Conservation (phyloP, 2,329 filamentous ascomycete species). For the Paramyrothecium sp. region DNA sequence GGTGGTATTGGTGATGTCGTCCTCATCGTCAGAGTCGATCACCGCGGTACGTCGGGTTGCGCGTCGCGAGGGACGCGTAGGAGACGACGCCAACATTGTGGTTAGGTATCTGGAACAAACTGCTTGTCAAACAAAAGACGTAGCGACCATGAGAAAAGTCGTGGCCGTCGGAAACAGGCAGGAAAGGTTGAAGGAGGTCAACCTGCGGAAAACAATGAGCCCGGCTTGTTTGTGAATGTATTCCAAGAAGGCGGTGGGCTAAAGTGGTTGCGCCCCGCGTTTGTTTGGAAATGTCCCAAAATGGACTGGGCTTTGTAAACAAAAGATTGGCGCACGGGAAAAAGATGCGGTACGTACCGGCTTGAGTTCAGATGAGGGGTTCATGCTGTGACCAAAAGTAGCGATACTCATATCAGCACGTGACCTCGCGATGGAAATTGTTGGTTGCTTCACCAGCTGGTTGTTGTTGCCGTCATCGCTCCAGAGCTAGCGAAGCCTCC, state of each 20-base stretch:
- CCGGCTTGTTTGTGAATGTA: too few species aligned
- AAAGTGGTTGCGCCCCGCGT: conserved; percentile 28
- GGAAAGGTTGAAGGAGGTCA: not conserved
- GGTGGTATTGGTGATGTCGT: conserved; percentile 56
- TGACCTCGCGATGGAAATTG: conserved; percentile 13
- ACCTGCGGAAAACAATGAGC: not conserved
- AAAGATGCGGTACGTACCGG: not conserved
- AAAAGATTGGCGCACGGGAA: conserved; percentile 15
- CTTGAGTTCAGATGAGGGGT: not conserved
- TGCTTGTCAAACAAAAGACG: not conserved
- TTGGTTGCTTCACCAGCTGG: not conserved
- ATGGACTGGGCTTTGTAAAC: conserved; percentile 36
- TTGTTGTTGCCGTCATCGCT: not conserved
- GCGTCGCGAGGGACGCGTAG: conserved; percentile 37
- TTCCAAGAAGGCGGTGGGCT: not conserved
- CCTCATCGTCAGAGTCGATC: conserved; percentile 79
- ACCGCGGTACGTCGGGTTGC: conserved; percentile 68
- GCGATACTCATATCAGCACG: conserved; percentile 4
- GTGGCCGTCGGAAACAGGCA: not conserved
- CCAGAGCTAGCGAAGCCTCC: too few species aligned
- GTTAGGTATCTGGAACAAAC: not conserved
- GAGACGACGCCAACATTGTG: conserved; percentile 28
- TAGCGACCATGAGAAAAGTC: not conserved
- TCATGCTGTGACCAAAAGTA: too few species aligned
- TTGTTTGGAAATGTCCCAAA: conserved; percentile 39